Conservation (phyloP, 139 green algal species). For the Penium margaritaceum region DNA sequence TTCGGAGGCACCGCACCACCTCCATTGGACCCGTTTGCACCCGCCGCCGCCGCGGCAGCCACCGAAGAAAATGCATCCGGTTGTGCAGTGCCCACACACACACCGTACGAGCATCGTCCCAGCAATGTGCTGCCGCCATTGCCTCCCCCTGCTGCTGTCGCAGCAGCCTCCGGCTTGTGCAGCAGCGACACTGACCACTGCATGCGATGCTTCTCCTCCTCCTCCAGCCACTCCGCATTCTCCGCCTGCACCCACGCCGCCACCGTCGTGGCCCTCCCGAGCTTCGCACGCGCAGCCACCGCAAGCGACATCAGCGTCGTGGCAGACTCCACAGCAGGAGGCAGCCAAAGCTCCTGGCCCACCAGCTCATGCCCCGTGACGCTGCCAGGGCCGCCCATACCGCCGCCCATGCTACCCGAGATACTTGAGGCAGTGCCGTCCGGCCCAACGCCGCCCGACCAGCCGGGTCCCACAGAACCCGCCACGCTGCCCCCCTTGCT, state of each 20-base stretch:
- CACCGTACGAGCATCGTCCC: neutral
- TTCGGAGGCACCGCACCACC: neutral
- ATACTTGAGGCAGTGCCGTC: too few species aligned
- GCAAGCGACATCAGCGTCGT: constrained; percentile 24
- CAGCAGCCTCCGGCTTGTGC: neutral
- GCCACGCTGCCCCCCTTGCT: neutral
- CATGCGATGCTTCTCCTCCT: constrained; percentile 24
- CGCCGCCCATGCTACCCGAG: too few species aligned
- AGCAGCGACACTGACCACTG: constrained; percentile 19
- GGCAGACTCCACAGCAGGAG: neutral
- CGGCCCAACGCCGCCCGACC: too few species aligned
- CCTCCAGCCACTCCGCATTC: constrained; percentile 19
- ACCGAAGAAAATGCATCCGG: constrained; percentile 9
- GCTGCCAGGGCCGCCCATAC: neutral
- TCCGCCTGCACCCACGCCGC: constrained; percentile 31
- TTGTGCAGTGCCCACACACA: neutral
- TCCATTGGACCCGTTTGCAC: neutral
- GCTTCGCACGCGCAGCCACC: constrained; percentile 6
- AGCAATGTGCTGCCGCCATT: neutral
- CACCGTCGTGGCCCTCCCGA: constrained; percentile 15
- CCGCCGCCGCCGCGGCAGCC: neutral
- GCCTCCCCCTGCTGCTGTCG: neutral
- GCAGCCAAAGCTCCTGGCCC: constrained; percentile 15
- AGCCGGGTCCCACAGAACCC: too few species aligned
- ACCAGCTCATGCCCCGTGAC: neutral